Evolutionary conservation across 257 asterid genomes (phyloP).

Genomic region (Solanum piurae): DNA sequence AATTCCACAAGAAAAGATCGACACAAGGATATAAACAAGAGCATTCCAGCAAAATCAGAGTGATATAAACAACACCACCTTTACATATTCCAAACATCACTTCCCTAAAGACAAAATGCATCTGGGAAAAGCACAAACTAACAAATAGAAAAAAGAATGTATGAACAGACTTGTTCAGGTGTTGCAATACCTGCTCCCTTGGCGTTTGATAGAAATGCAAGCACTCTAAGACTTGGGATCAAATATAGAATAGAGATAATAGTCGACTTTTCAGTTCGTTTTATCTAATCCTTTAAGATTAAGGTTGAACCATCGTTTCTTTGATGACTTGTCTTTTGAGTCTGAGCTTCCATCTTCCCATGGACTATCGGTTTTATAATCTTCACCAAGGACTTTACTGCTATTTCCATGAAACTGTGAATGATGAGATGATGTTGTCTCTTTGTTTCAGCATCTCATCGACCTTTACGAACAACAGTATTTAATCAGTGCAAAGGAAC

Average conservation of each 20-base stretch:
- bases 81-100: not conserved
- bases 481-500: not conserved
- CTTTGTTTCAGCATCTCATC: constrained; percentile 92
- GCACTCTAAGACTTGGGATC: not conserved
- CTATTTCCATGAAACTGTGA: constrained; percentile 76
- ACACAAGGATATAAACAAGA: too few relatives aligned
- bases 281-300: constrained; percentile 77
- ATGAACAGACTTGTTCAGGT: not conserved
- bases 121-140: not conserved
- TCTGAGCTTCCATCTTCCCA: constrained; percentile 90
- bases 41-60: too few relatives aligned
- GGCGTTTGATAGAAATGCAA: not conserved
- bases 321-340: constrained; percentile 69
- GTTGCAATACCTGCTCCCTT: not conserved
- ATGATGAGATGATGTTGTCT: constrained; percentile 74
- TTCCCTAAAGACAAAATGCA: not conserved
- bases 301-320: constrained; percentile 84
- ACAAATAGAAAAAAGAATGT: not conserved
- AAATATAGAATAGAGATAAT: not conserved
- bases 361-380: constrained; percentile 55
- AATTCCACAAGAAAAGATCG: too few relatives aligned
- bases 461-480: constrained; percentile 28
- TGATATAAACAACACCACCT: not conserved
- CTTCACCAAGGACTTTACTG: constrained; percentile 55
- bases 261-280: constrained; percentile 2